Base-by-base conservation (phyloP, 179 eudicot genomes). In the Spergularia azorica region DNA sequence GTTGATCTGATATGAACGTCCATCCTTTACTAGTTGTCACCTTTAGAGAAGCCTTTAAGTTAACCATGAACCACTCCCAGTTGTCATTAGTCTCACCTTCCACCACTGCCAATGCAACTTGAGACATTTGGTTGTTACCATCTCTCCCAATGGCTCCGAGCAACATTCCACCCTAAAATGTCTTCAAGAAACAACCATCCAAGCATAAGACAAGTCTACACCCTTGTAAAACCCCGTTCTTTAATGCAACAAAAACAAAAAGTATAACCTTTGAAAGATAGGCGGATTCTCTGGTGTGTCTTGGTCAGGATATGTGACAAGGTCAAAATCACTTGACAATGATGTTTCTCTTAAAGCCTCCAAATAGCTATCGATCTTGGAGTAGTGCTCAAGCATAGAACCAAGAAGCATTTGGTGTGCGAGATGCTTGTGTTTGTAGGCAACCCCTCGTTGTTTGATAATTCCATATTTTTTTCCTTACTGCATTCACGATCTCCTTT, bases 1-100 rank as follows among this genome's bases (percentile, higher is more conserved):
- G 77, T 56, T 74, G 46, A 50, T 74, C 26, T 5, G 69, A 74
- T 5, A 74, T 50, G 0, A 74, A 20, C 1, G 20, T 6, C n/a
- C 54, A 13, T 1, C 48, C 51, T 4, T 18, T 16, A 12, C 63
- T 2, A 26, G 12, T 10, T 41, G 12, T 5, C 8, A 13, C 9
- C 60, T n/a, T n/a, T n/a, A n/a, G n/a, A n/a, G n/a, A n/a, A n/a
- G n/a, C n/a, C n/a, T n/a, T n/a, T n/a, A n/a, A n/a, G n/a, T n/a
- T n/a, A n/a, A n/a, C n/a, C n/a, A n/a, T n/a, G n/a, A 61, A 20
- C 10, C 39, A 18, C 18, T 17, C 0, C 4, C 36, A 32, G 9
- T 9, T 13, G 11, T 17, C 64, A 4, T 18, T 20, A 6, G 9
- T 3, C 1, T 18, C 13, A 0, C 4, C 39, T 9, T 61, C 26